Conservation (phyloP, 768 basidiomycete species). For the Macrolepiota dolichaula region DNA sequence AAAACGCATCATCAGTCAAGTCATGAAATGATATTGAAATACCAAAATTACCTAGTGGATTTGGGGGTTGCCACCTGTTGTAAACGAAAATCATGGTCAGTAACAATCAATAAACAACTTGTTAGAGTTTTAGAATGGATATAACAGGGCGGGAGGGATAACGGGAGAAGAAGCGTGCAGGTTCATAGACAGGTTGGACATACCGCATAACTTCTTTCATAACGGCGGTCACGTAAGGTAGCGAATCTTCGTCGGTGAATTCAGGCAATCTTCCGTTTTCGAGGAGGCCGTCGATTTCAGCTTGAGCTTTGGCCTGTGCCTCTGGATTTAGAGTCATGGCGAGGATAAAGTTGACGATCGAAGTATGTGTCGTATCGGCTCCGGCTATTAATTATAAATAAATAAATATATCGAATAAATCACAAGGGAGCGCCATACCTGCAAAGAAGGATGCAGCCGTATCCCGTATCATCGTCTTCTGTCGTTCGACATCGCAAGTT, state of each 20-base stretch:
- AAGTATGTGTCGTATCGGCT: slow-evolving; percentile 24
- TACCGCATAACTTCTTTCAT: slow-evolving; percentile 33
- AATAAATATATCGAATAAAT: not conserved
- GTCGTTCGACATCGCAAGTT: slow-evolving; percentile 14
- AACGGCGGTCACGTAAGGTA: slow-evolving; percentile 36
- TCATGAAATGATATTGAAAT: not conserved
- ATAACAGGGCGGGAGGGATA: not conserved
- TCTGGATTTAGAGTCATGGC: slow-evolving; percentile 39
- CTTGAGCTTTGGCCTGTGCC: slow-evolving; percentile 31
- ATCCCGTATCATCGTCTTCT: slow-evolving; percentile 28
- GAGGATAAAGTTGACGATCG: slow-evolving; percentile 29
- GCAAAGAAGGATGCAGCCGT: slow-evolving; percentile 36
- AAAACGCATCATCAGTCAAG: not conserved
- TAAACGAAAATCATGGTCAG: not conserved
- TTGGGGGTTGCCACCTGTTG: slow-evolving; percentile 26
- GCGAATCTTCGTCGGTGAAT: slow-evolving; percentile 29
- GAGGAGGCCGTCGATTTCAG: slow-evolving; percentile 36
- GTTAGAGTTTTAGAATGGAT: not conserved
- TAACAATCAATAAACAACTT: not conserved
- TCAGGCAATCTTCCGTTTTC: slow-evolving; percentile 33
- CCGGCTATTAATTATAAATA: slow-evolving; percentile 17
- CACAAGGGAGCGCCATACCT: slow-evolving; percentile 16
- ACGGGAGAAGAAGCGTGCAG: not conserved
- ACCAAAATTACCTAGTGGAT: slow-evolving; percentile 24
- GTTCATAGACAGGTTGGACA: not conserved